Evolutionary conservation across 352 stramenopile genomes (phyloP).

Genomic region (Phytophthora citrophthora): DNA sequence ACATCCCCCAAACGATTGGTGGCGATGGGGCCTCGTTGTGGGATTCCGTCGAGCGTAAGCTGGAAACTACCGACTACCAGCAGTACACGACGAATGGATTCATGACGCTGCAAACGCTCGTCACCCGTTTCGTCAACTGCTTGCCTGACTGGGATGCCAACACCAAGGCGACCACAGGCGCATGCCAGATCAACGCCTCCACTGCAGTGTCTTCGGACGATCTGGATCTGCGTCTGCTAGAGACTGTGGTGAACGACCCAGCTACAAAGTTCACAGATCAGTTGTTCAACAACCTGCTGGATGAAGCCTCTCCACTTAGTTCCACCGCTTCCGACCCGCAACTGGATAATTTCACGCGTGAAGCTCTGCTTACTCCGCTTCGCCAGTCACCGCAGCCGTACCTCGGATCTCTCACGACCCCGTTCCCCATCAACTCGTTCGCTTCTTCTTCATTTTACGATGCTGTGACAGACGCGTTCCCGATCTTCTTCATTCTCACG

Average conservation of each 20-base stretch:
- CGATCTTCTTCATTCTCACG: constrained; percentile 36
- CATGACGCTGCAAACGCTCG: constrained; percentile 54
- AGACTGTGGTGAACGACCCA: constrained; percentile 31
- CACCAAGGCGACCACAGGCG: constrained; percentile 21
- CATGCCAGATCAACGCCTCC: constrained; percentile 21
- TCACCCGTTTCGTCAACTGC: constrained; percentile 49
- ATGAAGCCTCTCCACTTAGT: constrained; percentile 22
- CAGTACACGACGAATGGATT: constrained; percentile 52
- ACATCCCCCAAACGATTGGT: constrained; percentile 25
- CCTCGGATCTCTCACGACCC: constrained; percentile 31
- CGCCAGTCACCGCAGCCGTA: constrained; percentile 45
- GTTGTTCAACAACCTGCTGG: constrained; percentile 23
- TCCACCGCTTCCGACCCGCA: constrained; percentile 10
- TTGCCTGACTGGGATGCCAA: constrained; percentile 42
- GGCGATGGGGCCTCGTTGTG: constrained; percentile 17
- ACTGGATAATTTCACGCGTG: constrained; percentile 13
- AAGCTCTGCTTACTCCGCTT: constrained; percentile 38
- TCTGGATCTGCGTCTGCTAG: constrained; percentile 29
- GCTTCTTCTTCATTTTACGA: constrained; percentile 42
- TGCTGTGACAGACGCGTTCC: constrained; percentile 34
- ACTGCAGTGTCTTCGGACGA: constrained; percentile 8
- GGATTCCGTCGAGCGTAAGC: constrained; percentile 26
- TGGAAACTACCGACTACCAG: constrained; percentile 36
- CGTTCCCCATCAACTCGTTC: constrained; percentile 40
- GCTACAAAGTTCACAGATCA: constrained; percentile 23